These are phyloP conservation scores for Talaromyces borbonicus DNA, from an alignment of 495 filamentous ascomycete genomes.

Conservation along the genomic window DNA sequence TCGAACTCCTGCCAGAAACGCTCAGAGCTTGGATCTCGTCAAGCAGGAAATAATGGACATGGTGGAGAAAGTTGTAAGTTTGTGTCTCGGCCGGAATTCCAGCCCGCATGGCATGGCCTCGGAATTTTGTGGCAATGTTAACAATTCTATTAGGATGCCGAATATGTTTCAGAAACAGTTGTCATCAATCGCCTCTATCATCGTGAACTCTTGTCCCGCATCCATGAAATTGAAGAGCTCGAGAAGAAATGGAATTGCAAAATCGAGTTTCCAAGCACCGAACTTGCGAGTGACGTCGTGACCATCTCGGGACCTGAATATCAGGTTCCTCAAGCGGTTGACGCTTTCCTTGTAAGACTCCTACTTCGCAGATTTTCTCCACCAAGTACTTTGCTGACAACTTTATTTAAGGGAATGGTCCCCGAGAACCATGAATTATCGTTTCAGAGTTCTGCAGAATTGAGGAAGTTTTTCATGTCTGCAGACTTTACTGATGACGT, in stretches of 20 bases:
- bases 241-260: slow-evolving; percentile 99
- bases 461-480: slow-evolving; percentile 71
- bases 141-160: slow-evolving; percentile 56
- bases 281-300: slow-evolving; percentile 92
- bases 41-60: slow-evolving; percentile 99
- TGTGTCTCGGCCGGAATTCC: too few species aligned
- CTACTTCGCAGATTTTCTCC: neutral
- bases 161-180: slow-evolving; percentile 89
- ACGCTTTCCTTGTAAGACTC: slow-evolving; percentile 71
- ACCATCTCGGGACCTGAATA: slow-evolving; percentile 93
- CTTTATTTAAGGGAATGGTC: slow-evolving; percentile 72
- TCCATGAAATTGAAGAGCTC: slow-evolving; percentile 81
- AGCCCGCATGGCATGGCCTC: neutral
- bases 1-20: slow-evolving; percentile 92
- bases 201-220: slow-evolving; percentile 78
- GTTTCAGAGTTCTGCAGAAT: slow-evolving; percentile 59
- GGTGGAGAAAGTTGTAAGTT: slow-evolving; percentile 83
- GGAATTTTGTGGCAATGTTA: neutral
- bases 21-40: slow-evolving; percentile 88
- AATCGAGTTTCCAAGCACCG: slow-evolving; percentile 92
- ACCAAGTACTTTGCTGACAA: too few species aligned
- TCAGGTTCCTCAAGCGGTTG: slow-evolving; percentile 90
- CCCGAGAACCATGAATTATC: slow-evolving; percentile 89
- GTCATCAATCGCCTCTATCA: slow-evolving; percentile 92
- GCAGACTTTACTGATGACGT: slow-evolving; percentile 68